These are phyloP conservation scores for Alternaria sp. DNA, from an alignment of 2,329 filamentous ascomycete species.

Conservation along the genomic window DNA sequence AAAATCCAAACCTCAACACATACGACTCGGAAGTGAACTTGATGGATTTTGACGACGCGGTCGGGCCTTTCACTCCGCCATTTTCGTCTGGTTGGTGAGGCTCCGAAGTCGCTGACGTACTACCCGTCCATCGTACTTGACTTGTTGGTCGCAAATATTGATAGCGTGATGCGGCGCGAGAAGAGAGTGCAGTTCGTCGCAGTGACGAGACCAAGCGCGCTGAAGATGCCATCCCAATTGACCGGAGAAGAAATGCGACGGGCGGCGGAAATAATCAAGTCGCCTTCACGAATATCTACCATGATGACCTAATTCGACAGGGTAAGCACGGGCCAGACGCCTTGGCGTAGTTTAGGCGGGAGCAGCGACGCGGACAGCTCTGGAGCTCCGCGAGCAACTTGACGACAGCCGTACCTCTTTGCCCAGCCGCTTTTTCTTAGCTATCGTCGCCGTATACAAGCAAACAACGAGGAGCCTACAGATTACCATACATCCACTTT, in stretches of 20 bases:
- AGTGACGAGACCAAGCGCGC: constrained; percentile 41
- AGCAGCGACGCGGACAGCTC: constrained; percentile 49
- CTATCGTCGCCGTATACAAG: constrained; percentile 4
- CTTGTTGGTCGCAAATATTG: constrained; percentile 32
- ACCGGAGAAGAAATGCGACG: constrained; percentile 24
- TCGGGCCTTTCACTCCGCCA: constrained; percentile 40
- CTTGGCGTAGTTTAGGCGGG: constrained; percentile 45
- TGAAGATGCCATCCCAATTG: constrained; percentile 43
- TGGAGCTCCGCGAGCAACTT: constrained; percentile 40
- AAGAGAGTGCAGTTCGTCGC: constrained; percentile 39
- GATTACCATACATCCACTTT: neutral
- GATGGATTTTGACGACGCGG: constrained; percentile 54
- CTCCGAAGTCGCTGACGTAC: constrained; percentile 50
- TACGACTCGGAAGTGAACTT: constrained; percentile 84
- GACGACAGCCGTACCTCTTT: constrained; percentile 20
- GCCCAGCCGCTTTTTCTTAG: constrained; percentile 11
- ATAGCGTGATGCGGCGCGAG: constrained; percentile 27
- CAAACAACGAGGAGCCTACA: neutral
- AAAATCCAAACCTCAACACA: constrained; percentile 12
- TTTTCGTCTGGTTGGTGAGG: constrained; percentile 48
- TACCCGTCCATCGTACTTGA: constrained; percentile 47
- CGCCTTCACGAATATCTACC: constrained; percentile 22
- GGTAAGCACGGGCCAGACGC: constrained; percentile 32
- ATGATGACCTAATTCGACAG: constrained; percentile 34
- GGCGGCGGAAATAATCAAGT: constrained; percentile 23